phyloP scores from a whole-genome alignment of 2,329 filamentous ascomycete species.

The Apiospora rasikravindrae region DNA sequence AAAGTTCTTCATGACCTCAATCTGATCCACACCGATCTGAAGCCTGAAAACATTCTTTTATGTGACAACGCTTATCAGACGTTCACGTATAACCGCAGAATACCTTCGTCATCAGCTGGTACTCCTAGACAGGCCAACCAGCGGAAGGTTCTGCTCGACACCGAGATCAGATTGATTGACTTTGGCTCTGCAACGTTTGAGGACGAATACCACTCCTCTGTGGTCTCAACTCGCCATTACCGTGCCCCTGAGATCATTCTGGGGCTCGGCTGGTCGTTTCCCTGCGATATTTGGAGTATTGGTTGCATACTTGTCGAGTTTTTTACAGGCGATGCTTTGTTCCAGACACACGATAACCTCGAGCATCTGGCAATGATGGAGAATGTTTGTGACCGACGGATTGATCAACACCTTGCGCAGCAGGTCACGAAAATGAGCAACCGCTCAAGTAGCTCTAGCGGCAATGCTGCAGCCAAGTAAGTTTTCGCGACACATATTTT shows the following conservation, averaged over 20 bases:
- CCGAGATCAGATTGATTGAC: constrained; percentile 73
- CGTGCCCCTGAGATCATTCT: constrained; percentile 74
- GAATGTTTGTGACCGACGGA: constrained; percentile 63
- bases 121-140: constrained; percentile 66
- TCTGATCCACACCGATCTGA: constrained; percentile 87
- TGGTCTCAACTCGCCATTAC: constrained; percentile 73
- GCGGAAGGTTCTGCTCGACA: constrained; percentile 68
- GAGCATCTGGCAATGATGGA: constrained; percentile 81
- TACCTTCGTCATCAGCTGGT: constrained; percentile 69
- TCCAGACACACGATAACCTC: constrained; percentile 75
- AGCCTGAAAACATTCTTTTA: constrained; percentile 73
- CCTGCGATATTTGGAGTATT: constrained; percentile 77
- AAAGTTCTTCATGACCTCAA: constrained; percentile 94
- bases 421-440: constrained; percentile 62
- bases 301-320: constrained; percentile 76
- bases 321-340: constrained; percentile 72
- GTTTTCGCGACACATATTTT: constrained; percentile 32
- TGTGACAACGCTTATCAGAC: constrained; percentile 70
- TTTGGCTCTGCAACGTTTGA: constrained; percentile 76
- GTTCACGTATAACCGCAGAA: constrained; percentile 73
- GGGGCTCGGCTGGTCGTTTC: constrained; percentile 72
- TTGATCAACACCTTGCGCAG: constrained; percentile 64
- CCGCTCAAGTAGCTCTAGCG: constrained; percentile 59
- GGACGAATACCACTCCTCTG: constrained; percentile 74
- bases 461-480: constrained; percentile 69